These are phyloP conservation scores for Zanthoxylum bungeanum DNA, from an alignment of 345 rosid species.

Conservation along the genomic window DNA sequence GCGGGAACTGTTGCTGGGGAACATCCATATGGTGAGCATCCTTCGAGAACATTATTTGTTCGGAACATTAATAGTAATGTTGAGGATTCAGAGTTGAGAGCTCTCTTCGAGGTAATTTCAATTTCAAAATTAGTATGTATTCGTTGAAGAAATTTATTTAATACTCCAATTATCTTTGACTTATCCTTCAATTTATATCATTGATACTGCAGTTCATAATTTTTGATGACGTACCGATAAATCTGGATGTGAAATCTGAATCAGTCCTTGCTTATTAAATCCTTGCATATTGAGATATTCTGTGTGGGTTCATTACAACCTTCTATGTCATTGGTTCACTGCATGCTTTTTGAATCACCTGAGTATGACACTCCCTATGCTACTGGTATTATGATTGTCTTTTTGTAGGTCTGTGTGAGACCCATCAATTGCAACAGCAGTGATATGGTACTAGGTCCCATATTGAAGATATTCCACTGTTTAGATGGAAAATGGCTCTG, in stretches of 20 bases:
- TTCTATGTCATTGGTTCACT: not conserved
- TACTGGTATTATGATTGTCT: not conserved
- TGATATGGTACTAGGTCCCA: not conserved
- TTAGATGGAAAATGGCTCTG: not conserved
- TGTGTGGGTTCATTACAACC: not conserved
- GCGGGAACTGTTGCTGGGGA: slow-evolving; percentile 67
- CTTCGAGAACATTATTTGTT: slow-evolving; percentile 78
- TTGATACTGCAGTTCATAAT: not conserved
- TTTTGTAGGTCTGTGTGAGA: not conserved
- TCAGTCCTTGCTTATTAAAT: not conserved
- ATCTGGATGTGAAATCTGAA: not conserved
- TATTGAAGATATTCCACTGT: not conserved
- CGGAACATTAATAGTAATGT: slow-evolving; percentile 73
- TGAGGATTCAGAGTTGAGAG: slow-evolving; percentile 57
- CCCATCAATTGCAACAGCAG: not conserved
- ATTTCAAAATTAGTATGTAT: slow-evolving; percentile 12
- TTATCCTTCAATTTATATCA: not conserved
- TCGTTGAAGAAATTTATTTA: too few species aligned
- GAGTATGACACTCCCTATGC: not conserved
- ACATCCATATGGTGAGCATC: slow-evolving; percentile 81
- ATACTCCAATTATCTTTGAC: not conserved
- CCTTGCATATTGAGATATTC: not conserved
- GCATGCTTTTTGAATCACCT: not conserved
- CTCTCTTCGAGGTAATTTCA: slow-evolving; percentile 58
- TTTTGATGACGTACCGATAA: not conserved